Base-by-base conservation (phyloP, 202 grass and related monocot species). In the Setaria viridis region DNA sequence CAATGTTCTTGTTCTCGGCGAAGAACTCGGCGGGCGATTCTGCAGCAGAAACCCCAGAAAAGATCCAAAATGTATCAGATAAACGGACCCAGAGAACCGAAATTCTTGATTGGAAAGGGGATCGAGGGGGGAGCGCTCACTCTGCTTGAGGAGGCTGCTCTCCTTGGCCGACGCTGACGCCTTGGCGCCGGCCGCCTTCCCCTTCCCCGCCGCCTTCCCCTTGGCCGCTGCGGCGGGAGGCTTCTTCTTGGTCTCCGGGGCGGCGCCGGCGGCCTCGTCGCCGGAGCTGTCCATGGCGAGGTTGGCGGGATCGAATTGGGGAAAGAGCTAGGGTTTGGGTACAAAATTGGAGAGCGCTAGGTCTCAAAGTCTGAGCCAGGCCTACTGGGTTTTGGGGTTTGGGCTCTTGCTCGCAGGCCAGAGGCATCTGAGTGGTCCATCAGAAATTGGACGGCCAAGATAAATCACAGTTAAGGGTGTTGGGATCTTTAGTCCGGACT, bases 1-100 rank as follows among this genome's bases (percentile, higher is more conserved):
- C 93, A 46, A 98, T 98, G 82, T 98, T 98, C 80, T 98, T 98
- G 81, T 98, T 98, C 79, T 98, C 93, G 0, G 96, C 96, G 9
- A 98, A 98, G 88, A 98, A 98, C 71, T 98, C 96, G 0, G 96
- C 96, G 3, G 96, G 96, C 15, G 96, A 98, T 83, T 98, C 96
- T 98, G 89, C 84, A 92, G 82, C 48, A 85, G 41, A 65, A 53
- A 65, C 15, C 79, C 58, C 13, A 35, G 41, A 48, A 63, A 84
- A 10, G 37, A 30, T 46, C 5, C 67, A 25, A 70, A 74, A 21
- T 53, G 53, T 35, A 72, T 59, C 70, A 51, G 58, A 21, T 79
- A 53, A 82, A 39, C n/a, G 35, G 65, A 32, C 14, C 1, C 0
- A 62, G 32, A 60, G 12, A 34, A 45, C 42, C 10, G 4, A 56